phyloP scores from a whole-genome alignment of 106 monocot genomes.

The Xerophyta viscosa region DNA sequence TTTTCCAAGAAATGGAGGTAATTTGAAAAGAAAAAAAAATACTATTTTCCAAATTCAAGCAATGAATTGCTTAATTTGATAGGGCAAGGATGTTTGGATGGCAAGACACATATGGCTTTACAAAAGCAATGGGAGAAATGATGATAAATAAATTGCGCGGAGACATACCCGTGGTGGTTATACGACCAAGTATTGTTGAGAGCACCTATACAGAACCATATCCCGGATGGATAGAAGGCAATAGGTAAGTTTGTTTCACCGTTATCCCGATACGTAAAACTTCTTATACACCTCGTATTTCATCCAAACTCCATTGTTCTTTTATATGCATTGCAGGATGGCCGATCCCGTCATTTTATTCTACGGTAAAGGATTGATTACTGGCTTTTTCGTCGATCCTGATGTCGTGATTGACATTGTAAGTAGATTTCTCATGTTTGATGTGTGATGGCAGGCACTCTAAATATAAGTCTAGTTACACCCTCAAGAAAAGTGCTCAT shows the following conservation, averaged over 20 bases:
- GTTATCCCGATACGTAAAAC: no score
- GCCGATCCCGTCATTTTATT: slow-evolving; percentile 83
- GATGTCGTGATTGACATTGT: slow-evolving; percentile 82
- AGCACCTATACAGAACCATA: slow-evolving; percentile 83
- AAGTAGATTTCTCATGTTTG: slow-evolving; percentile 6
- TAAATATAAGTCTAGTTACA: no score
- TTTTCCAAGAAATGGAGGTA: no score
- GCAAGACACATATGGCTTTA: slow-evolving; percentile 90
- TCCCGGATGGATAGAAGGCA: slow-evolving; percentile 98
- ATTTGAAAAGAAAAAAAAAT: no score
- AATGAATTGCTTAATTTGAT: neutral
- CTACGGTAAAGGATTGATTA: slow-evolving; percentile 88
- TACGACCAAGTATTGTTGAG: slow-evolving; percentile 78
- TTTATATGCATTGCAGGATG: slow-evolving; percentile 40
- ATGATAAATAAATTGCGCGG: slow-evolving; percentile 59
- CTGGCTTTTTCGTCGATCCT: slow-evolving; percentile 64
- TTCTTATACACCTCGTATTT: neutral
- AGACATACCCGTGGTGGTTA: slow-evolving; percentile 70
- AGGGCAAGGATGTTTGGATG: slow-evolving; percentile 81
- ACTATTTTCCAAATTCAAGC: neutral
- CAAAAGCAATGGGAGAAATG: slow-evolving; percentile 98
- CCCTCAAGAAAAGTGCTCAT: no score
- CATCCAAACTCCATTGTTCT: neutral
- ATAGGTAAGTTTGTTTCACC: slow-evolving; percentile 33
- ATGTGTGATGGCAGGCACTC: no score